phyloP scores from a whole-genome alignment of 495 filamentous ascomycete species.

The Hypomontagnella submonticulosa region DNA sequence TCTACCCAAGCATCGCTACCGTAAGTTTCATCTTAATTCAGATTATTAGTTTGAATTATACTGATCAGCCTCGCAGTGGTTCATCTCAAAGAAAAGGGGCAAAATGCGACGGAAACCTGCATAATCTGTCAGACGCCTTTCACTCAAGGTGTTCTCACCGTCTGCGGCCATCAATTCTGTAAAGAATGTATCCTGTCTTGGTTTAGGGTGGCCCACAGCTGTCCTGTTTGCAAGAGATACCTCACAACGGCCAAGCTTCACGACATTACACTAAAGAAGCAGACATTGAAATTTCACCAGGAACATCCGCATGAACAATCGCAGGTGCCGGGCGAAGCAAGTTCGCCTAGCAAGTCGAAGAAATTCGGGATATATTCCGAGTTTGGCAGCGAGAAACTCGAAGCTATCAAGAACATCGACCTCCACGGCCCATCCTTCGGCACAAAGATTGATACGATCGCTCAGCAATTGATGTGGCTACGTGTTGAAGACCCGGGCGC shows the following conservation, averaged over 20 bases:
- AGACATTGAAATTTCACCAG: constrained; percentile 73
- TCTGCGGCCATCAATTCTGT: constrained; percentile 92
- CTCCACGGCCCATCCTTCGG: constrained; percentile 77
- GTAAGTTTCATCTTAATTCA: constrained; percentile 64
- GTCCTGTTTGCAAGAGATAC: constrained; percentile 79
- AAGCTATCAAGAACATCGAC: constrained; percentile 85
- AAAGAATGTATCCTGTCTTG: constrained; percentile 83
- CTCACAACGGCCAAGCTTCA: constrained; percentile 74
- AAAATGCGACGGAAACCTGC: constrained; percentile 71
- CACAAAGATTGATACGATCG: constrained; percentile 87
- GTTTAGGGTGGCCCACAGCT: constrained; percentile 71
- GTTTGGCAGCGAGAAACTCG: constrained; percentile 74
- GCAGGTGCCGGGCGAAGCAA: constrained; percentile 19
- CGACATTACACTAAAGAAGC: constrained; percentile 84
- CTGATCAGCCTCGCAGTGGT: constrained; percentile 50
- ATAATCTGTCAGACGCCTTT: constrained; percentile 82
- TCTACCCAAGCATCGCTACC: constrained; percentile 77
- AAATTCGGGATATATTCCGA: constrained; percentile 74
- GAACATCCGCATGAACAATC: constrained; percentile 55
- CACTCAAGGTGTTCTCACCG: constrained; percentile 82
- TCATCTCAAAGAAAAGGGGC: constrained; percentile 63
- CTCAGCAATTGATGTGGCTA: constrained; percentile 85
- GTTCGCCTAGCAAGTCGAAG: constrained; percentile 37
- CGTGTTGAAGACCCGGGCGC: constrained; percentile 84
- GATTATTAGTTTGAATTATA: constrained; percentile 21